phyloP scores from a whole-genome alignment of 495 filamentous ascomycete species.

The Podospora fimiseda region DNA sequence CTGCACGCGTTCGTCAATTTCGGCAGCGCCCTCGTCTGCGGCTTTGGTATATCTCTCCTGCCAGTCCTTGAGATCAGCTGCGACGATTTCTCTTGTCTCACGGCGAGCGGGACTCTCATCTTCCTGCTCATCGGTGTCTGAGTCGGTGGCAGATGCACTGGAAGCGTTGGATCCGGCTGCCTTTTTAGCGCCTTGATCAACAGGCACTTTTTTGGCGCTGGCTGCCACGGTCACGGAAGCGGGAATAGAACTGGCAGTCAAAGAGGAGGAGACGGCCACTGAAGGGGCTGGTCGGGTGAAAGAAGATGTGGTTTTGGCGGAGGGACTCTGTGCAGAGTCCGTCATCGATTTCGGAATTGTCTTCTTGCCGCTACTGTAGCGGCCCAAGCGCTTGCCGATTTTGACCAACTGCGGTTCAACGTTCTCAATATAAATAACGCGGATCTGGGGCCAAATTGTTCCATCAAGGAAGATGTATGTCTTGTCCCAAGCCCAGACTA shows the following conservation, averaged over 20 bases:
- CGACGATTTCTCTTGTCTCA: conserved; percentile 57
- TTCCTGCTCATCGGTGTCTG: conserved; percentile 24
- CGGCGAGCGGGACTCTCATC: conserved; percentile 37
- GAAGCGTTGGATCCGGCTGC: conserved; percentile 16
- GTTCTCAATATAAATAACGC: conserved; percentile 76
- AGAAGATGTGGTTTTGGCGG: conserved; percentile 19
- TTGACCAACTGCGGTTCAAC: conserved; percentile 92
- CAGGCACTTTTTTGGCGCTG: conserved; percentile 2
- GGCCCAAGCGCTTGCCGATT: conserved; percentile 82
- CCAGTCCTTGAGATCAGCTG: conserved; percentile 73
- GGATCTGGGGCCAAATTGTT: conserved; percentile 71
- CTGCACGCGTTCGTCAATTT: conserved; percentile 71
- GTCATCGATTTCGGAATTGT: conserved; percentile 16
- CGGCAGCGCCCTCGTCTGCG: conserved; percentile 68
- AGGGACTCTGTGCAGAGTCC: conserved; percentile 16
- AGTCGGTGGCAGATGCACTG: conserved; percentile 20
- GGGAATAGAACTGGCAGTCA: not conserved
- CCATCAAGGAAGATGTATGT: conserved; percentile 61
- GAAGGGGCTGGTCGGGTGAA: conserved; percentile 36
- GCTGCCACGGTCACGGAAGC: conserved; percentile 1
- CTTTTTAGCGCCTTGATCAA: conserved; percentile 9
- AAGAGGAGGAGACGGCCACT: conserved; percentile 4
- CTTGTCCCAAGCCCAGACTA: conserved; percentile 60
- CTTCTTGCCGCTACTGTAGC: conserved; percentile 49
- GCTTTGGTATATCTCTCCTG: conserved; percentile 78